Conservation (phyloP, 1,284 basidiomycete genomes). For the Amylostereum areolatum region DNA sequence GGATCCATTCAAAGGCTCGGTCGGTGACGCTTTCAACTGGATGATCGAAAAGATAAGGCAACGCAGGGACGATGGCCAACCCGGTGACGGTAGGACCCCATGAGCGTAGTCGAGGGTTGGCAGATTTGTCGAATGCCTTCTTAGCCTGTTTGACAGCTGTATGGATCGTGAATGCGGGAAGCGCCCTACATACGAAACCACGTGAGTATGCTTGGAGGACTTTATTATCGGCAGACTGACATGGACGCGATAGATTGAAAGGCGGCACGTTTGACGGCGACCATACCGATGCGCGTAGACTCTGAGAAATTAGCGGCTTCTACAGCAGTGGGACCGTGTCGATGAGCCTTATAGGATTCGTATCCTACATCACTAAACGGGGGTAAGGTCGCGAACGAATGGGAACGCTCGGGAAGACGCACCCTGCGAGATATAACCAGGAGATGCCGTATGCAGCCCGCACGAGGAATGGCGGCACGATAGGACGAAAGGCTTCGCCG, state of each 20-base stretch:
- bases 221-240: conserved; percentile 33
- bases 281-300: conserved; percentile 62
- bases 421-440: conserved; percentile 75
- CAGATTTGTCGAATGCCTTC: conserved; percentile 63
- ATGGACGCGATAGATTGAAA: conserved; percentile 92
- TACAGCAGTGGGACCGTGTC: conserved; percentile 63
- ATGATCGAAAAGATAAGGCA: conserved; percentile 83
- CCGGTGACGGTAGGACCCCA: conserved; percentile 85
- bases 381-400: neutral
- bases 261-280: conserved; percentile 71
- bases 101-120: conserved; percentile 56
- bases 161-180: conserved; percentile 80
- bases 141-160: conserved; percentile 78
- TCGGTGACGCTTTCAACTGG: conserved; percentile 73
- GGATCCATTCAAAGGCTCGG: conserved; percentile 60
- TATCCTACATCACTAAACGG: conserved; percentile 79
- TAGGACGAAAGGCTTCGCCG: conserved; percentile 88
- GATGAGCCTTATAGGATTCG: conserved; percentile 83
- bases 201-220: neutral
- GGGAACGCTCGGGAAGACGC: conserved; percentile 15
- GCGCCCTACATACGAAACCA: conserved; percentile 42
- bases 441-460: conserved; percentile 82
- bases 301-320: conserved; percentile 79
- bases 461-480: conserved; percentile 77
- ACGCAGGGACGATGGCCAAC: conserved; percentile 70